A percentile compares a stretch with the other conserved stretches of the same genome.
phyloP scores from a whole-genome alignment of 345 rosid genomes.

The Euphorbia tirucalli region DNA sequence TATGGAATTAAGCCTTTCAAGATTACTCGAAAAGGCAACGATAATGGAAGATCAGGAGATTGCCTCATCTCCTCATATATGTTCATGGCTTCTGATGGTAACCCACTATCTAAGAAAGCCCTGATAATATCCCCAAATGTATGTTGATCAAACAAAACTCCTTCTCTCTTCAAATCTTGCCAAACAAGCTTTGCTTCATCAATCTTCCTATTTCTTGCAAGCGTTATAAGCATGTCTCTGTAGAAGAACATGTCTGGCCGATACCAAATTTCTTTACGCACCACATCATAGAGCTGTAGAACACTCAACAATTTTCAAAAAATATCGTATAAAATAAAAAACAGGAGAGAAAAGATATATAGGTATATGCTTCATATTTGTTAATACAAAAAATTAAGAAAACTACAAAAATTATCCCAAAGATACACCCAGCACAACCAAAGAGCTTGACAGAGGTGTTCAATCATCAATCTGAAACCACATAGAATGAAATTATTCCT shows the following conservation, averaged over 20 bases:
- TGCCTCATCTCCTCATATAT: constrained; percentile 82
- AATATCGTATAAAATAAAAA: not conserved
- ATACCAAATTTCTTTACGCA: constrained; percentile 90
- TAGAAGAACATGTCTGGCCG: constrained; percentile 88
- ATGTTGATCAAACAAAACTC: constrained; percentile 85
- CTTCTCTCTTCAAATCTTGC: constrained; percentile 78
- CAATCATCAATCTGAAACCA: not conserved
- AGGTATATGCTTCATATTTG: no score
- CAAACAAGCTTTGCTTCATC: constrained; percentile 62
- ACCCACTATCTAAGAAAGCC: constrained; percentile 60
- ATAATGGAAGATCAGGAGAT: constrained; percentile 82
- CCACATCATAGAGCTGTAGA: constrained; percentile 69
- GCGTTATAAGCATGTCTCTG: constrained; percentile 94
- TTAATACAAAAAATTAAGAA: not conserved
- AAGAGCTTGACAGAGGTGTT: not conserved
- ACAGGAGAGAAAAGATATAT: not conserved
- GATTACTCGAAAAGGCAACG: constrained; percentile 86
- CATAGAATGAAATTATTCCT: not conserved
- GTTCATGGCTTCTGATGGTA: constrained; percentile 69
- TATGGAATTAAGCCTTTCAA: constrained; percentile 80
- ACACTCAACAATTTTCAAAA: not conserved
- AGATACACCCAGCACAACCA: not conserved
- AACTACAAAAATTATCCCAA: not conserved
- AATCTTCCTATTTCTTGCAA: constrained; percentile 74
- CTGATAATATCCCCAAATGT: constrained; percentile 81